phyloP scores from a whole-genome alignment of 208 protist genomes.

The Acanthamoeba royreba region DNA sequence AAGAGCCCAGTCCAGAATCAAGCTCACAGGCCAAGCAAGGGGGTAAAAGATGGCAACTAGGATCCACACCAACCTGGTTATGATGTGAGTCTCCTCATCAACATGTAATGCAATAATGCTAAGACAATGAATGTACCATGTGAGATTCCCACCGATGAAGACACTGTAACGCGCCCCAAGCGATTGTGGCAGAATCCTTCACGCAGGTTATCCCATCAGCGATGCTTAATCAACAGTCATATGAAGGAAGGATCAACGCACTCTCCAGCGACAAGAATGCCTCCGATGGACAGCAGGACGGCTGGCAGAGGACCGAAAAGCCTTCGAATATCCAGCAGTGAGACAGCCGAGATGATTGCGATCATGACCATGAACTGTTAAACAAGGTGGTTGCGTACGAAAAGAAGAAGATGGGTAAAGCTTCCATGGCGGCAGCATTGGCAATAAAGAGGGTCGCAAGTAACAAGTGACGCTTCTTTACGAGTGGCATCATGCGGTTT shows the following conservation, averaged over 20 bases:
- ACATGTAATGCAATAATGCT: background rate
- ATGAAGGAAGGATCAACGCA: background rate
- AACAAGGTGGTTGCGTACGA: background rate
- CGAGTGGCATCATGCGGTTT: background rate
- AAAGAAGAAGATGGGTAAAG: conserved; percentile 69
- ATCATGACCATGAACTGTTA: background rate
- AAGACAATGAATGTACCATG: background rate
- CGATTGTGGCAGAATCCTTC: conserved; percentile 43
- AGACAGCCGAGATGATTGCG: background rate
- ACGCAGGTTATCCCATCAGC: background rate
- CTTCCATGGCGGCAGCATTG: conserved; percentile 66
- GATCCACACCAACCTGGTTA: conserved; percentile 57
- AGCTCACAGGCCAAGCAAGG: conserved; percentile 63
- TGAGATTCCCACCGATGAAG: conserved; percentile 64
- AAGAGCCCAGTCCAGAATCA: conserved; percentile 69
- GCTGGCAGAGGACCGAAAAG: background rate
- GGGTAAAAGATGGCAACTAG: conserved; percentile 69
- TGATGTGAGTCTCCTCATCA: background rate
- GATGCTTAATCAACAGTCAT: background rate
- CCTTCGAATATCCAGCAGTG: background rate
- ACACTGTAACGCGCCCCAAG: conserved; percentile 67
- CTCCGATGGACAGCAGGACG: background rate
- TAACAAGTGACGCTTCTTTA: conserved; percentile 61
- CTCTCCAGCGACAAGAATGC: background rate
- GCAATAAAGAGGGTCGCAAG: conserved; percentile 70